These are phyloP conservation scores for Atkinsonella texensis DNA, from an alignment of 2,329 filamentous ascomycete species.

Conservation along the genomic window DNA sequence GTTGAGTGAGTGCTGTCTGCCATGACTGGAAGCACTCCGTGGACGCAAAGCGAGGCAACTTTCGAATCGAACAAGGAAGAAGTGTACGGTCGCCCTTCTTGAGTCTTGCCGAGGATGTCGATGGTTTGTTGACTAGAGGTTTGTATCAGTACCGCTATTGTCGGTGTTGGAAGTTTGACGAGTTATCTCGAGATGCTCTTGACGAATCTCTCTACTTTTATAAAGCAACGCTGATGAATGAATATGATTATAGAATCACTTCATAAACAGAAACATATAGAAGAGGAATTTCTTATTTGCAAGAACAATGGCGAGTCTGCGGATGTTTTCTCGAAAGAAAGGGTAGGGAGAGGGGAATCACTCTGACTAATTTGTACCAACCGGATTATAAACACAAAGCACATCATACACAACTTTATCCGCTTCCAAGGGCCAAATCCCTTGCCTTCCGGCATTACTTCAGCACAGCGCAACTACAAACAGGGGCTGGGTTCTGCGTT, in stretches of 20 bases:
- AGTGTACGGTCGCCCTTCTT: not conserved
- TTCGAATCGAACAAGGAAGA: not conserved
- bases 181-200: no score
- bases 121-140: not conserved
- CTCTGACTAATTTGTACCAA: not conserved
- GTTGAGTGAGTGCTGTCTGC: slow-evolving; percentile 28
- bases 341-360: not conserved
- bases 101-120: not conserved
- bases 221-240: not conserved
- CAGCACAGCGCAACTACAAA: not conserved
- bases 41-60: not conserved
- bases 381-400: not conserved
- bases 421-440: not conserved
- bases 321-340: not conserved
- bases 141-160: no score
- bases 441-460: not conserved
- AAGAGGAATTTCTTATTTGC: not conserved
- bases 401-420: slow-evolving; percentile 2
- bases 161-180: no score
- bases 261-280: not conserved
- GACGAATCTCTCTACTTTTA: not conserved
- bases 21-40: slow-evolving; percentile 10
- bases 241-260: not conserved
- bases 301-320: not conserved
- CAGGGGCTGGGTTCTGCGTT: slow-evolving; percentile 17